phyloP scores from a whole-genome alignment of 805 yeast species.

The Hanseniaspora vineae region DNA sequence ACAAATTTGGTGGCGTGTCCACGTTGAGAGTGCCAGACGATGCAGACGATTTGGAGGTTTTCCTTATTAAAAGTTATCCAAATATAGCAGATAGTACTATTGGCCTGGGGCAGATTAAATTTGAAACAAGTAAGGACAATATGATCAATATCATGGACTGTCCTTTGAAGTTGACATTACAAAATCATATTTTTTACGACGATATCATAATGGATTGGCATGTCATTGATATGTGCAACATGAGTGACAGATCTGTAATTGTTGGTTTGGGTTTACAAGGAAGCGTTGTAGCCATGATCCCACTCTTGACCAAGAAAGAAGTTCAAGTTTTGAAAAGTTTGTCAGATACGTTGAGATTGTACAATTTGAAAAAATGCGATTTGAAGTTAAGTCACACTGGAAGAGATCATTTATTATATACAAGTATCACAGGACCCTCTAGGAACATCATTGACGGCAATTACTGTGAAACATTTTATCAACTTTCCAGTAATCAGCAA shows the following conservation, averaged over 20 bases:
- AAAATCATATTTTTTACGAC: slow-evolving; percentile 49
- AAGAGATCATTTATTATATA: slow-evolving; percentile 50
- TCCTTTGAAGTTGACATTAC: slow-evolving; percentile 35
- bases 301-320: slow-evolving; percentile 52
- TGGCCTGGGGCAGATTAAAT: background rate
- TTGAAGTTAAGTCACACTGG: slow-evolving; percentile 25
- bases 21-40: slow-evolving; percentile 48
- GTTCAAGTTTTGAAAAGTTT: slow-evolving; percentile 42
- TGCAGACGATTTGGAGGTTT: slow-evolving; percentile 22
- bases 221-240: slow-evolving; percentile 22
- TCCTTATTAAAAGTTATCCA: background rate
- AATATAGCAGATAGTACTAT: background rate
- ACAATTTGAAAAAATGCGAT: background rate
- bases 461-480: slow-evolving; percentile 45
- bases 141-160: slow-evolving; percentile 18
- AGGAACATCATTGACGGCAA: slow-evolving; percentile 82
- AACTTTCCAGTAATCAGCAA: slow-evolving; percentile 14
- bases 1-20: slow-evolving; percentile 72
- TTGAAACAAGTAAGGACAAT: background rate
- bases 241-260: slow-evolving; percentile 46
- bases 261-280: slow-evolving; percentile 75
- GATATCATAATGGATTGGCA: slow-evolving; percentile 60
- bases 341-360: slow-evolving; percentile 31
- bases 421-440: slow-evolving; percentile 75
- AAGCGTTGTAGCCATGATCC: slow-evolving; percentile 59